Evolutionary conservation across 2,329 filamentous ascomycete species (phyloP).

Genomic region (Aureobasidium zeae): DNA sequence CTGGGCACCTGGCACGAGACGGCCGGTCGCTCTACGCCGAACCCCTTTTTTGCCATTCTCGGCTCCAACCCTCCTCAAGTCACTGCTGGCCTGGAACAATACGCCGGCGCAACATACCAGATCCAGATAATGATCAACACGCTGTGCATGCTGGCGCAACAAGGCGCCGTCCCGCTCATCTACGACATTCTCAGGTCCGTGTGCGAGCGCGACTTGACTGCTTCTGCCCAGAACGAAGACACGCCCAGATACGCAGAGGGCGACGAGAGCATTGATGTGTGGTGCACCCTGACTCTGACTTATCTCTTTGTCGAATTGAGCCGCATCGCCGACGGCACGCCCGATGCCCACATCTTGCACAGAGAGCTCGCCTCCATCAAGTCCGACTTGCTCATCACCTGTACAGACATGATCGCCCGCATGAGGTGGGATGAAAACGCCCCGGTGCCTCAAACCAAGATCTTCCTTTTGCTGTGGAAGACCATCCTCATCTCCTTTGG

Average conservation of each 20-base stretch:
- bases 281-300: constrained; percentile 41
- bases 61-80: constrained; percentile 5
- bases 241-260: constrained; percentile 14
- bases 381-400: constrained; percentile 60
- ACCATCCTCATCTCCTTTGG: constrained; percentile 78
- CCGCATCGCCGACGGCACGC: constrained; percentile 25
- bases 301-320: constrained; percentile 42
- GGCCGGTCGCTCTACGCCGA: constrained; percentile 28
- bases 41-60: constrained; percentile 15
- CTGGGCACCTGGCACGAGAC: constrained; percentile 44
- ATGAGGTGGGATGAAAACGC: constrained; percentile 51
- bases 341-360: constrained; percentile 22
- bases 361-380: constrained; percentile 21
- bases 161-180: constrained; percentile 33
- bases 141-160: constrained; percentile 33
- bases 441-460: constrained; percentile 49
- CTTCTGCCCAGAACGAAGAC: constrained; percentile 11
- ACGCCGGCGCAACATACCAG: constrained; percentile 12
- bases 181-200: constrained; percentile 31
- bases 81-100: background rate
- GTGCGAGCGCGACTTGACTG: constrained; percentile 22
- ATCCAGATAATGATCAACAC: constrained; percentile 35
- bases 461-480: constrained; percentile 87
- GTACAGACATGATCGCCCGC: constrained; percentile 51
- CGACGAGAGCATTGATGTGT: constrained; percentile 34